Percentiles rank a stretch among this genome's conserved stretches.
phyloP scores from a whole-genome alignment of 257 asterid species.

The Lycium barbarum region DNA sequence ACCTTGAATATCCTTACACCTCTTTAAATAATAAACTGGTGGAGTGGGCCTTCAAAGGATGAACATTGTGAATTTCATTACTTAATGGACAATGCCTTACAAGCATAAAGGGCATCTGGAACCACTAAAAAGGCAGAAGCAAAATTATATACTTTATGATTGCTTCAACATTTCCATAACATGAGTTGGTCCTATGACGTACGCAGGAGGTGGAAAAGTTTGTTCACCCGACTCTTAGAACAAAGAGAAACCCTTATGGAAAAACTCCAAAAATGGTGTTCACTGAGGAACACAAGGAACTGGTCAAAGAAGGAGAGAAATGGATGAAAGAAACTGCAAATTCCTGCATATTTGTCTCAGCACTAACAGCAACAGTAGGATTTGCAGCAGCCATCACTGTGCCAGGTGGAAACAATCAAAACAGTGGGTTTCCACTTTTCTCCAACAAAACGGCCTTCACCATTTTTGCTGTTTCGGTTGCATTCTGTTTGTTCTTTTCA shows the following conservation, averaged over 20 bases:
- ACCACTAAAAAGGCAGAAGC: no score
- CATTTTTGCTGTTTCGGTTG: conserved; percentile 15
- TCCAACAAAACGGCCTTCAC: conserved; percentile 23
- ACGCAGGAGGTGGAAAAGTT: conserved; percentile 47
- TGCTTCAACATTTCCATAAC: neutral
- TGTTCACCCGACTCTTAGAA: conserved; percentile 40
- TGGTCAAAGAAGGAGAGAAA: conserved; percentile 32
- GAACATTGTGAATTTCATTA: no score
- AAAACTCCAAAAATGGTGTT: conserved; percentile 38
- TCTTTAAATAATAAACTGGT: no score
- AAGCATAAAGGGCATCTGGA: no score
- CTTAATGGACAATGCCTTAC: no score
- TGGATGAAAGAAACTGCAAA: conserved; percentile 41
- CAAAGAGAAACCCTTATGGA: conserved; percentile 36
- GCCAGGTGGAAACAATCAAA: conserved; percentile 31
- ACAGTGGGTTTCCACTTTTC: conserved; percentile 32
- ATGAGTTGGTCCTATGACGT: neutral
- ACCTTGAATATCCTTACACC: no score
- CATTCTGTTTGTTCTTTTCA: conserved; percentile 36
- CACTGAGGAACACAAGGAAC: conserved; percentile 33
- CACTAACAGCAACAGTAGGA: conserved; percentile 36
- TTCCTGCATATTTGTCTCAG: conserved; percentile 34
- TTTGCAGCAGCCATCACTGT: conserved; percentile 39
- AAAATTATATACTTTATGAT: neutral
- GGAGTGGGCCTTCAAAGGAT: no score